These are phyloP conservation scores for Diaporthe velutina DNA, from an alignment of 2,329 filamentous ascomycete species.

Conservation along the genomic window DNA sequence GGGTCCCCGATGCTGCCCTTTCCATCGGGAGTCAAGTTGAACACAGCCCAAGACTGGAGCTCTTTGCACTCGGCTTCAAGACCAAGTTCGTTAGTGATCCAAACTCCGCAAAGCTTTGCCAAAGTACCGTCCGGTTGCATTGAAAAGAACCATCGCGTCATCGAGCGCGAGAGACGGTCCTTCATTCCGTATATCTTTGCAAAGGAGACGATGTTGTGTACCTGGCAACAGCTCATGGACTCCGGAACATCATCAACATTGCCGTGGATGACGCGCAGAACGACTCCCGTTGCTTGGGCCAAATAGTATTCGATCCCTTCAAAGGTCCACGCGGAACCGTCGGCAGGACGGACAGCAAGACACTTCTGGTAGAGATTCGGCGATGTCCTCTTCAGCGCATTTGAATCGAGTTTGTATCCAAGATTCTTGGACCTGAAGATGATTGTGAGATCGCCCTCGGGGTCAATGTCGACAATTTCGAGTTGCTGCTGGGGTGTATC, in stretches of 20 bases:
- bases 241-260: not conserved
- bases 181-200: no score
- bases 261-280: not conserved
- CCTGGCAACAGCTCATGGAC: accelerated
- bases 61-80: not conserved
- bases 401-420: not conserved
- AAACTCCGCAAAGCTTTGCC: not conserved
- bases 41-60: not conserved
- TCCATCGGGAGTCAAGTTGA: not conserved
- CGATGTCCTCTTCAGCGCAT: not conserved
- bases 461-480: not conserved
- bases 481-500: not conserved
- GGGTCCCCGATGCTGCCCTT: not conserved
- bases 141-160: not conserved
- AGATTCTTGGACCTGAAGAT: not conserved
- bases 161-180: not conserved
- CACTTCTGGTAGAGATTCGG: not conserved
- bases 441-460: not conserved
- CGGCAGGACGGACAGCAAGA: not conserved
- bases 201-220: not conserved
- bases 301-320: not conserved
- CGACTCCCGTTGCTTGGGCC: not conserved
- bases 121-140: no score
- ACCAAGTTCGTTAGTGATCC: not conserved
- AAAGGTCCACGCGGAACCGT: not conserved